Evolutionary conservation across 495 filamentous ascomycete genomes (phyloP).

Genomic region (Penicillium longicatenatum): DNA sequence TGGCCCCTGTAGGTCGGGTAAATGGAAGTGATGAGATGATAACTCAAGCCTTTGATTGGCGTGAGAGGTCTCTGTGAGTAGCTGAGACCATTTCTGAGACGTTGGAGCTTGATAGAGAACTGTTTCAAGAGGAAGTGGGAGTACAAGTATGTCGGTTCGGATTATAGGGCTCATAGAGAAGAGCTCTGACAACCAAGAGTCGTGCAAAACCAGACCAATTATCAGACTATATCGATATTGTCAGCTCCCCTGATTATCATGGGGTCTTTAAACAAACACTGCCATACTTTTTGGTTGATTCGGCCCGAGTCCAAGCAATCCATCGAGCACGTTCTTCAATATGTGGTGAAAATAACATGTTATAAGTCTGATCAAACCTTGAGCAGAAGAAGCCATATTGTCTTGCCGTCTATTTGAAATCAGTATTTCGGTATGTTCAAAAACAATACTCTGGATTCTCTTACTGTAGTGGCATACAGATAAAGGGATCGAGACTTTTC

Average conservation of each 20-base stretch:
- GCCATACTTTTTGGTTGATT: constrained; percentile 14
- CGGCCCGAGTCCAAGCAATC: constrained; percentile 11
- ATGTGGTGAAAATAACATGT: neutral
- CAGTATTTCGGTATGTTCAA: neutral
- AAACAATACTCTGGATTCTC: neutral
- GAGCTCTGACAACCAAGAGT: constrained; percentile 15
- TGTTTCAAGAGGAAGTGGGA: neutral
- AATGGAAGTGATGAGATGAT: constrained; percentile 1
- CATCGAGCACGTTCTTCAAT: constrained; percentile 3
- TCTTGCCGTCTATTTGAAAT: constrained; percentile 2
- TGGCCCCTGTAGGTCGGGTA: constrained; percentile 5
- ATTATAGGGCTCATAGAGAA: constrained; percentile 8
- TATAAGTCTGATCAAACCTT: neutral
- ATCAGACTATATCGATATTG: constrained; percentile 9
- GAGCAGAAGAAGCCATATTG: constrained; percentile 10
- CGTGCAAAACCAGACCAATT: constrained; percentile 15
- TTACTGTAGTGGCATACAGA: constrained; percentile 3
- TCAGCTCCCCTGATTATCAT: neutral
- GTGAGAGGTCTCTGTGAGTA: neutral
- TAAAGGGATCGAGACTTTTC: constrained; percentile 7
- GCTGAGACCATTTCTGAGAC: neutral
- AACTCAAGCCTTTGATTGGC: constrained; percentile 6
- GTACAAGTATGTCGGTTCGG: neutral
- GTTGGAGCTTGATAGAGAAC: constrained; percentile 4
- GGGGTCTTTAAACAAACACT: neutral